Base-by-base conservation (phyloP, 176 grass and related monocot genomes). In the Dactylis glomerata region DNA sequence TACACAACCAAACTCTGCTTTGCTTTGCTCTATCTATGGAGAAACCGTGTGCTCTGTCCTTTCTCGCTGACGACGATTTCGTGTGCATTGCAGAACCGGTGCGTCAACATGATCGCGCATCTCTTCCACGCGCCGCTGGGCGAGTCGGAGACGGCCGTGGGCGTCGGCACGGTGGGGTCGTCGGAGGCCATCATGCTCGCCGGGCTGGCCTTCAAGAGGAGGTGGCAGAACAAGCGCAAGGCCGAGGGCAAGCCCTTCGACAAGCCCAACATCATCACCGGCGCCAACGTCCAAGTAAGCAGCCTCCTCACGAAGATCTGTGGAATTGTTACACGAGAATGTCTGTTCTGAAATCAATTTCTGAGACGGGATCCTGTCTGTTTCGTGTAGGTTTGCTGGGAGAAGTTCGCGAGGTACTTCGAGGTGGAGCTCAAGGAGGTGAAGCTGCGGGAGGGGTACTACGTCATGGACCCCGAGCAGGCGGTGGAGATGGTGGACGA, bases 101-200 rank as follows among this genome's bases (percentile, higher is more conserved):
- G 93, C 55, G 96, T 99, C 55, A 99, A 99, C 89, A 99, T 99
- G 90, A 99, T 99, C 54, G 96, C 91, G 16, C 91, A 94, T 31
- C 89, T 99, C 36, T 99, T 96, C 85, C 77, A 99, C 68, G 93
- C 96, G 10, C 96, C 96, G 8, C 89, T 99, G 3, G 96, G 89
- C 10, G 93, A 99, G 75, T 87, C 83, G 2, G 96, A 99, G 91
- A n/a, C 89, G 31, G 96, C 96, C 7, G 86, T 96, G 5, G 96
- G 96, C 72, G 96, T 99, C 24, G 96, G 96, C 31, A 99, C 96
- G 3, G 96, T 99, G 13, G 96, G 96, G 0, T 99, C 96, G 6
- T 99, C 96, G 72, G 96, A 99, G 73, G 96, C 96, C 56, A 99
- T 99, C 87, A 99, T 99, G 96, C 88, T 99, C 2, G 96, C 96